Base-by-base conservation (phyloP, 2,329 filamentous ascomycete genomes). In the Dryadomyces quercus-mongolicae region DNA sequence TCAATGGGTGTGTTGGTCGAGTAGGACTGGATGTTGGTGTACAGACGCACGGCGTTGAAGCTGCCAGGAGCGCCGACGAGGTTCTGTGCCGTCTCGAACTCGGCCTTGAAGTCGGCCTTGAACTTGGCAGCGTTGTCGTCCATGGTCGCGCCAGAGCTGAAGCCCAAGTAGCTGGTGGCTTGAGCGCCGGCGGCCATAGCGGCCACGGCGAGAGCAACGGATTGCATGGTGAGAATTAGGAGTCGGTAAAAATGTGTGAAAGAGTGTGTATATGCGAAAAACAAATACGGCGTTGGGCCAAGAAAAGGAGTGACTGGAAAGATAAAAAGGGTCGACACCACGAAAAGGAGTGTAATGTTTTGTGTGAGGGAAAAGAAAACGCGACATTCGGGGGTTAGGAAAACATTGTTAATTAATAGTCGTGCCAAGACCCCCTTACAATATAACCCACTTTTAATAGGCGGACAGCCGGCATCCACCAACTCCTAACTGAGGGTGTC, bases 1-100 rank as follows among this genome's bases (percentile, higher is more conserved):
- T 88, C 74, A 64, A 95, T 74, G 52, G 89, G 90, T 68, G 92
- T 85, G 61, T 80, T 77, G 72, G 87, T 77, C 64, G 84, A 73
- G 68, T 80, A 72, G 63, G 75, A 76, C 67, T 80, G 77, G 65
- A 84, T 80, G 72, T 80, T 82, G 65, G 84, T 86, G 74, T 87
- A 85, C 36, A 85, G 72, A 56, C 85, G 81, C 36, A 81, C 84
- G 55, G 78, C 82, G 61, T 72, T 85, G 72, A 85, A 87, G 50
- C 60, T 65, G 52, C 81, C 80, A 25, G 73, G 69, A 49, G 84
- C 81, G 40, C 83, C 84, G 16, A 75, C 71, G 18, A 90, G 79
- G 51, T 71, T 72, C 61, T 81, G 75, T 34, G 85, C 84, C 7
- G 76, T 71, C 59, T 75, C 78, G 75, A 88, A 88, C 69, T 87